Percentiles rank a stretch among this genome's conserved stretches.
Evolutionary conservation across 2,329 filamentous ascomycete genomes (phyloP).

Genomic region (Fusarium torreyae): DNA sequence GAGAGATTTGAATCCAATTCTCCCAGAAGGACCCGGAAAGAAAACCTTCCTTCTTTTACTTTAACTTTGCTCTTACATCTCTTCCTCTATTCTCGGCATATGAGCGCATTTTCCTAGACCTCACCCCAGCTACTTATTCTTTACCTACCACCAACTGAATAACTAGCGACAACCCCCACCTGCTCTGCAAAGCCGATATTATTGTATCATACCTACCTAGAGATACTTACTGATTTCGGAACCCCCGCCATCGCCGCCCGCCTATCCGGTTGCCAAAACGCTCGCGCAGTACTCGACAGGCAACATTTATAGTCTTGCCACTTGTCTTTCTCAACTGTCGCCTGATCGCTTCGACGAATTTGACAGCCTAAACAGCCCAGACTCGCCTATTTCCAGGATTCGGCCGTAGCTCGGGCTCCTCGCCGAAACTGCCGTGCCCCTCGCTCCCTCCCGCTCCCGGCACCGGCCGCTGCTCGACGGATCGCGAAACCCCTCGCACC

Average conservation of each 20-base stretch:
- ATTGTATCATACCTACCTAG: conserved; percentile 22
- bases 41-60: conserved; percentile 43
- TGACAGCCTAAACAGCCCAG: not conserved
- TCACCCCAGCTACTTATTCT: not conserved
- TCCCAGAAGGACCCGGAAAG: conserved; percentile 38
- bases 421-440: conserved; percentile 35
- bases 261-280: conserved; percentile 26
- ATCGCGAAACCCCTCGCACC: conserved; percentile 39
- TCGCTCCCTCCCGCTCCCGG: conserved; percentile 37
- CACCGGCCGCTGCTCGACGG: conserved; percentile 33
- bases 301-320: conserved; percentile 21
- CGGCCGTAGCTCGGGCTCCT: conserved; percentile 34
- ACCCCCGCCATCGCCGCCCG: conserved; percentile 34
- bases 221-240: conserved; percentile 28
- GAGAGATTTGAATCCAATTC: conserved; percentile 31
- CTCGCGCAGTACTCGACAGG: conserved; percentile 16
- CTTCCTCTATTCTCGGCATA: conserved; percentile 12
- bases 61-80: conserved; percentile 36
- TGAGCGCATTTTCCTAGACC: conserved; percentile 1
- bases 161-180: conserved; percentile 15
- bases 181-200: conserved; percentile 18
- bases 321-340: conserved; percentile 16
- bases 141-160: not conserved
- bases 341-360: conserved; percentile 5
- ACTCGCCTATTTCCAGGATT: conserved; percentile 12